phyloP scores from a whole-genome alignment of 495 filamentous ascomycete species.

The Amniculicola lignicola region DNA sequence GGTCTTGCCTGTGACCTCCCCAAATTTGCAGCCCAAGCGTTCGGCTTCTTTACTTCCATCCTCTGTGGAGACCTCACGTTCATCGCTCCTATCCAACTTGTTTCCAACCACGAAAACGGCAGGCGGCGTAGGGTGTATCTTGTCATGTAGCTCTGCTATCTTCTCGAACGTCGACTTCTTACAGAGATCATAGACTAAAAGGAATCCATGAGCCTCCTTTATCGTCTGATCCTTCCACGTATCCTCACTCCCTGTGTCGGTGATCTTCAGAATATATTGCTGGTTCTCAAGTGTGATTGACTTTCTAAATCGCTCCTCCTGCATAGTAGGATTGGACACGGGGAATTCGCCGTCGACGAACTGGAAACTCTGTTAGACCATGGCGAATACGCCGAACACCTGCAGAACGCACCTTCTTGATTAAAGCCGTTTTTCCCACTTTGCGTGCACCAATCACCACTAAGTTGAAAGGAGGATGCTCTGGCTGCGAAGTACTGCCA shows the following conservation, averaged over 20 bases:
- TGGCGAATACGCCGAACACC: background rate
- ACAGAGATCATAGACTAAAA: constrained; percentile 4
- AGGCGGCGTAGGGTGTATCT: constrained; percentile 1
- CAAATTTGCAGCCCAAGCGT: background rate
- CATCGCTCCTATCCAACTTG: background rate
- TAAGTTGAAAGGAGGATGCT: too few relatives aligned
- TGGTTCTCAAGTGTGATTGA: background rate
- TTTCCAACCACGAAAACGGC: background rate
- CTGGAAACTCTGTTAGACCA: background rate
- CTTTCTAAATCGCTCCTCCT: background rate
- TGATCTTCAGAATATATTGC: background rate
- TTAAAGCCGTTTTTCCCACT: background rate
- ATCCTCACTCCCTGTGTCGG: background rate
- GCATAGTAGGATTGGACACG: background rate
- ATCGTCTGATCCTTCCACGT: background rate
- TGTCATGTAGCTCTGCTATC: background rate
- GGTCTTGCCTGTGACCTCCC: background rate
- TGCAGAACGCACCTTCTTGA: background rate
- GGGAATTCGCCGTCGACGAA: background rate
- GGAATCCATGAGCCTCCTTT: background rate
- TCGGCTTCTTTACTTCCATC: background rate
- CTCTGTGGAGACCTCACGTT: background rate
- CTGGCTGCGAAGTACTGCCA: too few relatives aligned
- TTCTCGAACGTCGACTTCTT: background rate
- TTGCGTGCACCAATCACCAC: too few relatives aligned